phyloP scores from a whole-genome alignment of 2,329 filamentous ascomycete species.

The Aspergillus piperis region DNA sequence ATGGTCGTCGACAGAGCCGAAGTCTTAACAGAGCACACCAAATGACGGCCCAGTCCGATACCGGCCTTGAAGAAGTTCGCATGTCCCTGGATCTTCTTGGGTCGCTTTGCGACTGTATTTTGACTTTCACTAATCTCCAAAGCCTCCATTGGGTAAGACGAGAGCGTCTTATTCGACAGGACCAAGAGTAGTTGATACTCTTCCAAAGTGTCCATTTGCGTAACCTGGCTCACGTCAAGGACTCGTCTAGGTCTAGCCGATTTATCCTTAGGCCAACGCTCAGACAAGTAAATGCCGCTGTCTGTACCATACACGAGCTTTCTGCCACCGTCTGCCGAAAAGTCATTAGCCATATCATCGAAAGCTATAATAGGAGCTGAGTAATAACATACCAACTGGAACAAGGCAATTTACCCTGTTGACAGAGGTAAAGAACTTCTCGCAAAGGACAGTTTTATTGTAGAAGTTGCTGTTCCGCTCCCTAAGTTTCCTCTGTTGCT shows the following conservation, averaged over 20 bases:
- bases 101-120: conserved; percentile 75
- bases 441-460: conserved; percentile 69
- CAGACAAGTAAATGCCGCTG: conserved; percentile 86
- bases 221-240: conserved; percentile 82
- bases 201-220: conserved; percentile 93
- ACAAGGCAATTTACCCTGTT: conserved; percentile 95
- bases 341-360: conserved; percentile 17
- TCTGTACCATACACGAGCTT: conserved; percentile 96
- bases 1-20: conserved; percentile 91
- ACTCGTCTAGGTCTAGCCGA: conserved; percentile 74
- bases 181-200: conserved; percentile 92
- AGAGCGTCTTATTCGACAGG: conserved; percentile 86
- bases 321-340: conserved; percentile 74
- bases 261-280: conserved; percentile 83
- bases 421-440: conserved; percentile 84
- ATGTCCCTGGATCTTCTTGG: conserved; percentile 94
- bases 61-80: conserved; percentile 99
- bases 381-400: conserved; percentile 69
- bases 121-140: conserved; percentile 77
- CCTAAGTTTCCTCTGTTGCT: conserved; percentile 82
- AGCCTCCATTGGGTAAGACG: conserved; percentile 84
- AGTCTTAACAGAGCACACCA: conserved; percentile 96
- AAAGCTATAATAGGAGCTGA: not conserved
- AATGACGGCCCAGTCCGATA: conserved; percentile 87
- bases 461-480: conserved; percentile 70